Evolutionary conservation across 73 alveolate genomes (phyloP).

Genomic region (Uronychia setigera): DNA sequence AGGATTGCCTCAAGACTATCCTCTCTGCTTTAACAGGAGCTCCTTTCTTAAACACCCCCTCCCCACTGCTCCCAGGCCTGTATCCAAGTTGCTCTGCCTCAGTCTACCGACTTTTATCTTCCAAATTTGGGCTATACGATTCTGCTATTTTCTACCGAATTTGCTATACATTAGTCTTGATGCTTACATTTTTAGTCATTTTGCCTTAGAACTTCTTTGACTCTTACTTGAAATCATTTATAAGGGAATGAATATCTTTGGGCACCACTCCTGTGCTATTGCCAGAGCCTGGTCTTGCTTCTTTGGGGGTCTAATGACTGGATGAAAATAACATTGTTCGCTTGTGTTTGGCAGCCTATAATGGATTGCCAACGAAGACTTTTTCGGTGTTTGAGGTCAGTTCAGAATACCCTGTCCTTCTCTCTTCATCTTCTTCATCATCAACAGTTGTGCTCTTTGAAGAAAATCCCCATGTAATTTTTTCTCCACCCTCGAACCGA

Average conservation of each 20-base stretch:
- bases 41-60: not conserved
- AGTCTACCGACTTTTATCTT: not conserved
- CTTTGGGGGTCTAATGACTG: not conserved
- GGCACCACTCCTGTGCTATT: conserved; percentile 11
- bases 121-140: not conserved
- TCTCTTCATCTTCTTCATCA: conserved; percentile 9
- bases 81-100: not conserved
- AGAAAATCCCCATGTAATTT: not conserved
- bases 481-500: not conserved
- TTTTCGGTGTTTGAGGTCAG: conserved; percentile 17
- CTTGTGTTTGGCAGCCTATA: not conserved
- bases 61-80: not conserved
- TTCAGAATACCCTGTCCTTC: conserved; percentile 10
- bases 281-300: conserved; percentile 7
- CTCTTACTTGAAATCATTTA: conserved; percentile 28
- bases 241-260: conserved; percentile 25
- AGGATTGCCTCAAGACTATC: conserved; percentile 19
- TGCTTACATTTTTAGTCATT: conserved; percentile 4
- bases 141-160: not conserved
- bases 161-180: conserved; percentile 2
- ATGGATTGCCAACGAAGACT: conserved; percentile 33
- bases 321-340: not conserved
- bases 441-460: not conserved
- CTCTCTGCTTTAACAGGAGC: conserved; percentile 40
- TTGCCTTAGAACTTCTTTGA: conserved; percentile 14